A percentile compares a stretch with the other conserved stretches of the same genome.
Evolutionary conservation across 352 stramenopile genomes (phyloP).

Genomic region (Globisporangium iwayamae): DNA sequence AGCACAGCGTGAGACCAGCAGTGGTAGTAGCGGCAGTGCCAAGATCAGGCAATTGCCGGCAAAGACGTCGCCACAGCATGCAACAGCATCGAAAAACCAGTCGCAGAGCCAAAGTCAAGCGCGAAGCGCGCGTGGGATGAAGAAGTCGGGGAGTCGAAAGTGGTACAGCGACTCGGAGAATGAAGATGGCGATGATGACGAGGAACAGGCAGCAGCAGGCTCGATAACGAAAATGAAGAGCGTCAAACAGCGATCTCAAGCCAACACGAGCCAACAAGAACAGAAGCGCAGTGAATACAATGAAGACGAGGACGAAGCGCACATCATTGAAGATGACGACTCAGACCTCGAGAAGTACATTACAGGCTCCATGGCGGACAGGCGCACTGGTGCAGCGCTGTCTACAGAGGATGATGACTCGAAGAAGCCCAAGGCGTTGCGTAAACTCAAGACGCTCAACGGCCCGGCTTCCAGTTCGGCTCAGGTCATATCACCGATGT

Average conservation of each 20-base stretch:
- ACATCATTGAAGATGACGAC: slow-evolving; percentile 17
- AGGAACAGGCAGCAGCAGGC: slow-evolving; percentile 10
- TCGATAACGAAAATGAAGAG: not conserved
- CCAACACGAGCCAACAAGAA: not conserved
- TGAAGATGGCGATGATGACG: slow-evolving; percentile 19
- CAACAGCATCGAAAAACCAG: slow-evolving; percentile 8
- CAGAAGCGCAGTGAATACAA: slow-evolving; percentile 9
- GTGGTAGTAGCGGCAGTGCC: not conserved
- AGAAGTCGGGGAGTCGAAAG: slow-evolving; percentile 29
- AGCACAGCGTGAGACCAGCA: slow-evolving; percentile 3
- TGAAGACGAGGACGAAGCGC: slow-evolving; percentile 9
- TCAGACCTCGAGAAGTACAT: slow-evolving; percentile 29
- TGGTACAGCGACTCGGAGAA: slow-evolving; percentile 59
- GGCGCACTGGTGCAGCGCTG: not conserved
- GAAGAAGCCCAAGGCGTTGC: not conserved
- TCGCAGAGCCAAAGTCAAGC: not conserved
- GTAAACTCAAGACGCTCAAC: slow-evolving; percentile 7
- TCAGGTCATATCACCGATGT: slow-evolving; percentile 8
- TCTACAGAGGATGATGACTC: not conserved
- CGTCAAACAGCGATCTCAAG: not conserved
- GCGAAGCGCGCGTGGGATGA: slow-evolving; percentile 20
- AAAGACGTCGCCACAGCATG: slow-evolving; percentile 4
- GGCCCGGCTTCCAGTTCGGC: not conserved
- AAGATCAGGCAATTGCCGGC: slow-evolving; percentile 19
- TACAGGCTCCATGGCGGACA: slow-evolving; percentile 20